A percentile compares a stretch with the other conserved stretches of the same genome.
Conservation (phyloP, 225 moss, liverwort and hornwort genomes). For the Physcomitrellopsis africana region DNA sequence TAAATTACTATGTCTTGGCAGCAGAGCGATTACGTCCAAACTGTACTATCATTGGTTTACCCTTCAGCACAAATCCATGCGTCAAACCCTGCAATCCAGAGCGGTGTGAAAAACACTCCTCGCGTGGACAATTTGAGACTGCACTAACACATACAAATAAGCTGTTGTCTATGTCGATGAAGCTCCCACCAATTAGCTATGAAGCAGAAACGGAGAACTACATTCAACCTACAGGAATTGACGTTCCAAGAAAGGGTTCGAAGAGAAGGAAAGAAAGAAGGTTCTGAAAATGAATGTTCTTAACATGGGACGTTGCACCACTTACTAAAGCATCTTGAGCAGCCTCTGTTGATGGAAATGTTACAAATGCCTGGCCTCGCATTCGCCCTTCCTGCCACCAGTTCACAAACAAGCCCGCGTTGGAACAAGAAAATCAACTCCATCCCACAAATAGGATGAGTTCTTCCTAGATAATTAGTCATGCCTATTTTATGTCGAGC, state of each 20-base stretch:
- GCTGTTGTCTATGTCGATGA: neutral
- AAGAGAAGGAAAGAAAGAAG: neutral
- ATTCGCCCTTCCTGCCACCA: conserved; percentile 84
- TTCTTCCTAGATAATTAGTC: no score
- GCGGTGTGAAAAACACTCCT: conserved; percentile 8
- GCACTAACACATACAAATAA: neutral
- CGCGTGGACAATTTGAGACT: conserved; percentile 6
- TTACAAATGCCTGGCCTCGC: conserved; percentile 97
- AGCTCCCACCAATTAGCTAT: neutral
- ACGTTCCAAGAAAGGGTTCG: neutral
- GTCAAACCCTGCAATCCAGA: conserved; percentile 56
- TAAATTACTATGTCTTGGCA: conserved; percentile 30
- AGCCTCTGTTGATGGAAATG: conserved; percentile 79
- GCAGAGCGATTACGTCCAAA: conserved; percentile 73
- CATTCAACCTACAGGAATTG: neutral
- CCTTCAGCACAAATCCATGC: conserved; percentile 79
- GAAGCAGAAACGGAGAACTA: neutral
- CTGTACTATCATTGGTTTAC: conserved; percentile 84
- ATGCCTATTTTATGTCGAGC: neutral
- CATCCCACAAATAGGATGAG: neutral
- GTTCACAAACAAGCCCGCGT: conserved; percentile 8
- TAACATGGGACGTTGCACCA: conserved; percentile 11
- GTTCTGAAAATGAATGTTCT: neutral
- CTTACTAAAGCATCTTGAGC: conserved; percentile 84
- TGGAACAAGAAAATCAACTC: conserved; percentile 6